Conservation (phyloP, 306 rosid species). For the Begonia fuchsioides region DNA sequence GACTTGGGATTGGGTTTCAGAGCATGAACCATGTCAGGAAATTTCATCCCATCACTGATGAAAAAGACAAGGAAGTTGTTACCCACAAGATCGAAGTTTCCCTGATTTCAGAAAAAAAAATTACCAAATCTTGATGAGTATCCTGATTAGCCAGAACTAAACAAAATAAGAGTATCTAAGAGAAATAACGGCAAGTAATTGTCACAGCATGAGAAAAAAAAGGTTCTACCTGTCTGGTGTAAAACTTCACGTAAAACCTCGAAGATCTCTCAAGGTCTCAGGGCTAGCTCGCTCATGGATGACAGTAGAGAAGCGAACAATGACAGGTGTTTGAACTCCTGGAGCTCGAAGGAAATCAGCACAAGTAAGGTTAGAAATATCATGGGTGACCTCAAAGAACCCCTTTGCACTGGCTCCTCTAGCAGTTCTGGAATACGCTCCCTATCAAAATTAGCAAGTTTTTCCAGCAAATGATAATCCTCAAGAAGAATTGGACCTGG, state of each 20-base stretch:
- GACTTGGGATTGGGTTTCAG: constrained; percentile 89
- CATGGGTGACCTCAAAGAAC: constrained; percentile 96
- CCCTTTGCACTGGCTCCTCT: constrained; percentile 99
- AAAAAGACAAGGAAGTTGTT: constrained; percentile 87
- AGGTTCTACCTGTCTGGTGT: constrained; percentile 64
- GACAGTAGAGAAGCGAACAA: constrained; percentile 89
- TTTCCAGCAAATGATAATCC: constrained; percentile 91
- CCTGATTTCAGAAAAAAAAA: constrained; percentile 26
- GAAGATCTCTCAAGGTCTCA: constrained; percentile 78
- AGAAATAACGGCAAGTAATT: background rate
- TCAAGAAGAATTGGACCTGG: constrained; percentile 92
- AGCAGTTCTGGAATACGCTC: constrained; percentile 89
- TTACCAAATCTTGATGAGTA: background rate
- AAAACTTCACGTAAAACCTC: constrained; percentile 84
- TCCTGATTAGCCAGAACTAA: background rate
- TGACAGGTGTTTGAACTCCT: constrained; percentile 91
- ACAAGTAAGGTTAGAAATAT: constrained; percentile 63
- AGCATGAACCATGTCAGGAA: constrained; percentile 91
- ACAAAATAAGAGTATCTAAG: constrained; percentile 1
- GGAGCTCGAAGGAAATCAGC: constrained; percentile 95
- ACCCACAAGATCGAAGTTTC: constrained; percentile 91
- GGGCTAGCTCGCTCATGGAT: constrained; percentile 99
- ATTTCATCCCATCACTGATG: constrained; percentile 75
- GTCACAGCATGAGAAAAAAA: no score
- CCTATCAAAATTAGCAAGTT: constrained; percentile 75